phyloP scores from a whole-genome alignment of 306 rosid species.

The Gleditsia sinensis region DNA sequence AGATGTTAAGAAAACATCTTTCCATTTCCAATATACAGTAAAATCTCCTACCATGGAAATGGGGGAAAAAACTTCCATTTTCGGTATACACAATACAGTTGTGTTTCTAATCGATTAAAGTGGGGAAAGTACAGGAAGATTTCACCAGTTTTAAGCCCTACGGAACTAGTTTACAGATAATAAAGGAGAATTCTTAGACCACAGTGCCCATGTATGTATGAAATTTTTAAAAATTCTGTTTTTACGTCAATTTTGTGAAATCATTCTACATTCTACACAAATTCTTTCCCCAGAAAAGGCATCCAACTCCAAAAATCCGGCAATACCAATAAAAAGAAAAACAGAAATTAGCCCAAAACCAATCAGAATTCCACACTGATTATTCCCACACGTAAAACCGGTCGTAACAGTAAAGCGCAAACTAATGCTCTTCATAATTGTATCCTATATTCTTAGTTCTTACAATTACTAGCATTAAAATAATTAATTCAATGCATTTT shows the following conservation, averaged over 20 bases:
- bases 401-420: neutral
- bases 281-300: neutral
- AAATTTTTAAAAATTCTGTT: neutral
- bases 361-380: neutral
- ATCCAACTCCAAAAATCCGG: neutral
- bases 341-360: constrained; percentile 20
- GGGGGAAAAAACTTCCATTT: neutral
- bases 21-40: neutral
- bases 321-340: neutral
- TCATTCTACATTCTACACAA: neutral
- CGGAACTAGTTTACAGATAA: too few species aligned
- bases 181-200: neutral
- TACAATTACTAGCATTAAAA: neutral
- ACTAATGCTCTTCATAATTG: neutral
- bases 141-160: too few species aligned
- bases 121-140: neutral
- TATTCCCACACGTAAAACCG: neutral
- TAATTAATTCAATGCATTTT: neutral
- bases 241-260: neutral
- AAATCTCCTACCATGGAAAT: neutral
- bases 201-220: neutral
- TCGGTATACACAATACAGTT: neutral
- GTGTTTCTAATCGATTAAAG: neutral
- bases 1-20: neutral
- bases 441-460: neutral